Evolutionary conservation across 2,329 filamentous ascomycete genomes (phyloP), one percentile per base, ranked within the genome.

Genomic region (Xylaria digitata): DNA sequence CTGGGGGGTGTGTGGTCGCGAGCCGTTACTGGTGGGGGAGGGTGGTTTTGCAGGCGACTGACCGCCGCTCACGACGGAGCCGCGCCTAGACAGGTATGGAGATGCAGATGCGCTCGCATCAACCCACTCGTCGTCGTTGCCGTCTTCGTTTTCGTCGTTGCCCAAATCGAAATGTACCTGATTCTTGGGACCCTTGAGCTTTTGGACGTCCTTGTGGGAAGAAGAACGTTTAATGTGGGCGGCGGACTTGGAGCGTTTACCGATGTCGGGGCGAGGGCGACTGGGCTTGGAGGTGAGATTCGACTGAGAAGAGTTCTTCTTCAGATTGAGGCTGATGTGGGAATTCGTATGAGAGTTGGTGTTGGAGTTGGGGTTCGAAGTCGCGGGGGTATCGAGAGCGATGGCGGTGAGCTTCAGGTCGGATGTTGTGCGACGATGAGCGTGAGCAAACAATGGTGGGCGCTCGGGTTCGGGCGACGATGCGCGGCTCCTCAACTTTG

Each of bases 101-200:
- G 87, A 89, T 58, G 87, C 88, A 63, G 86, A 89, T 53, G 83
- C 84, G 77, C 87, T 90, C 66, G 88, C 87, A 78, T 91, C 89
- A 48, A 90, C 86, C 89, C 89, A 90, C 80, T 88, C 88, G 82
- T 88, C 87, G 78, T 82, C 80, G 72, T 81, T 76, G 78, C 86
- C 88, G 81, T 88, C 87, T 78, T 82, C 80, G 71, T 80, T 74
- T 26, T 77, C 78, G 75, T 83, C 82, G 73, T 81, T 84, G 59
- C 88, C 88, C 61, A 90, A 82, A 72, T 89, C 87, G 72, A 90
- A 90, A 74, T 89, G 88, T 37, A 90, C 88, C 69, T 86, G 84
- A 30, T 78, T 77, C 74, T 85, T 87, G 34, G 77, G 61, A 56
- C 78, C 75, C 71, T 80, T 82, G 68, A 80, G 74, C 71, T 82